Percentiles rank a stretch among this genome's conserved stretches.
phyloP scores from a whole-genome alignment of 306 rosid species.

The Fagus sylvatica region DNA sequence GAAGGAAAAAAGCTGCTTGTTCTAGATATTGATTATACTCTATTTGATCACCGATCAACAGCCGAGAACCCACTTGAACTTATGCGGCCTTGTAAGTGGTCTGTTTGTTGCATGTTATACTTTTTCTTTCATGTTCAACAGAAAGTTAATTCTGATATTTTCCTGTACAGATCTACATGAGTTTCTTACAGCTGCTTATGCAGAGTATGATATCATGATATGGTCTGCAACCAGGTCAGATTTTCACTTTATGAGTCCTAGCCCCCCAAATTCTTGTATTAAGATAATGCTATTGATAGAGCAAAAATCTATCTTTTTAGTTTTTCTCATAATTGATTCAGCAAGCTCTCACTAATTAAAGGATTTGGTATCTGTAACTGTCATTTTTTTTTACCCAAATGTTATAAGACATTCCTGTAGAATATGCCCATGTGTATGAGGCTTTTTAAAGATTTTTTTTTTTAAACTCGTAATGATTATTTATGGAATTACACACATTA shows the following conservation, averaged over 20 bases:
- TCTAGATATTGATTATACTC: conserved; percentile 92
- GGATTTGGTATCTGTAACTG: neutral
- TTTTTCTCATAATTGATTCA: neutral
- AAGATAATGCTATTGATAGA: neutral
- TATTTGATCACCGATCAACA: conserved; percentile 91
- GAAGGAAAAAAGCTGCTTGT: conserved; percentile 91
- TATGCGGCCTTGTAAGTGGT: conserved; percentile 87
- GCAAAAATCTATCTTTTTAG: neutral
- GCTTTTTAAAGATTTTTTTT: neutral
- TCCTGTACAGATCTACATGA: conserved; percentile 81
- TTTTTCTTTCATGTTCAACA: neutral
- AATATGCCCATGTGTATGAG: neutral
- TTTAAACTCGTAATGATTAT: neutral
- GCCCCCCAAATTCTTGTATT: neutral
- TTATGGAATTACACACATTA: neutral
- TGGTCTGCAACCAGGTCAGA: conserved; percentile 97
- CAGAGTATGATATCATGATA: conserved; percentile 91
- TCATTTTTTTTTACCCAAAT: neutral
- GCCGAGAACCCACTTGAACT: conserved; percentile 96
- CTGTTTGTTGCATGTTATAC: neutral
- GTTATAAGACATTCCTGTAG: neutral
- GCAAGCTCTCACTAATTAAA: neutral
- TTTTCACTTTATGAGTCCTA: neutral
- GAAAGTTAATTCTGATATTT: conserved; percentile 3
- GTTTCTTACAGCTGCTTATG: conserved; percentile 81